phyloP scores from a whole-genome alignment of 2,329 filamentous ascomycete species.

The Colletotrichum euphorbiae region DNA sequence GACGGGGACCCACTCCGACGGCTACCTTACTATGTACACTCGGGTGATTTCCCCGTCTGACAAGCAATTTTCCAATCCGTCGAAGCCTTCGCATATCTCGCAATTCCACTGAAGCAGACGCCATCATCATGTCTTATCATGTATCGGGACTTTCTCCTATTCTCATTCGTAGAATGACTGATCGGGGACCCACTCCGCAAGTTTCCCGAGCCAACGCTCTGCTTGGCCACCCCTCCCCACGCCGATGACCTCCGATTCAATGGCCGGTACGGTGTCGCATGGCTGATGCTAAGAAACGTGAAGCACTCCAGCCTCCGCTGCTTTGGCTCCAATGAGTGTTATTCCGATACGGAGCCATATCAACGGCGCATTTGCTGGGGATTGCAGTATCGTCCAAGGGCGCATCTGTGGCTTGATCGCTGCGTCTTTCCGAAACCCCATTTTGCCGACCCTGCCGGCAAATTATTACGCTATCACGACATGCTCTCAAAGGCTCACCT shows the following conservation, averaged over 20 bases:
- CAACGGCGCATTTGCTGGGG: not conserved
- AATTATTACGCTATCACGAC: slow-evolving; percentile 28
- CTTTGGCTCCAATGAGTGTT: not conserved
- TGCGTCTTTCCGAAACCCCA: slow-evolving; percentile 9
- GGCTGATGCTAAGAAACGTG: not conserved
- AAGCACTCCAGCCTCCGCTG: not conserved
- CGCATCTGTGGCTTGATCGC: slow-evolving; percentile 14
- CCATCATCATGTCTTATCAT: slow-evolving; percentile 28
- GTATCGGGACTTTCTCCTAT: slow-evolving; percentile 1
- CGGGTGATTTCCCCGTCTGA: not conserved
- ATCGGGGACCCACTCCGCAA: slow-evolving; percentile 38
- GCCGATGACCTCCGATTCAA: slow-evolving; percentile 15
- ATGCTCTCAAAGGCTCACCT: not conserved
- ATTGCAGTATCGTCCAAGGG: not conserved
- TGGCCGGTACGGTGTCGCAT: slow-evolving; percentile 18
- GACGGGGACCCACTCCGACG: slow-evolving; percentile 38
- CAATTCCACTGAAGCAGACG: slow-evolving; percentile 15
- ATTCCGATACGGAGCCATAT: not conserved
- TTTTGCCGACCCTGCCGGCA: slow-evolving; percentile 30
- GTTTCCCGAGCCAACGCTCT: not conserved
- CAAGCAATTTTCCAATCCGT: not conserved
- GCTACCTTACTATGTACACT: too few relatives aligned
- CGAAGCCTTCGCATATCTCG: slow-evolving; percentile 7
- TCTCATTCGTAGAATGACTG: slow-evolving; percentile 15
- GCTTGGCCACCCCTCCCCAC: slow-evolving; percentile 1